Base-by-base conservation (phyloP, 306 rosid species). In the Boehmeria nivea region DNA sequence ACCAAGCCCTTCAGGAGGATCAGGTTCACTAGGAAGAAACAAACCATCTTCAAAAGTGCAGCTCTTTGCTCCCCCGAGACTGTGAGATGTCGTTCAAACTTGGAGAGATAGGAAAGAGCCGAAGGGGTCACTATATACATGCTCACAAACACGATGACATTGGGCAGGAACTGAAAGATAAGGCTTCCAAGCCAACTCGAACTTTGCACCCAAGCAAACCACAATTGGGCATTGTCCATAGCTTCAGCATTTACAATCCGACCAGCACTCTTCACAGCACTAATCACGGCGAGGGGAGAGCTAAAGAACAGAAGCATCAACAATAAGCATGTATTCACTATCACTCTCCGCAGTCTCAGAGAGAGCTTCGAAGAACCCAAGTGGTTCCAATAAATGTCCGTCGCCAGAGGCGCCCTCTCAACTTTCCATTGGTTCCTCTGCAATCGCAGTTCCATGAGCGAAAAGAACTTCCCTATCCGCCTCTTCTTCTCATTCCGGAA, bases 21-120 rank as follows among this genome's bases (percentile, higher is more conserved):
- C 55, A 91, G 99, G 71, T 91, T 91, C 27, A 91, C 96, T 56
- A 91, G 91, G 79, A 91, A 91, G 74, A 91, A 91, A 74, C 95
- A 87, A 77, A 91, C 89, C 99, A 91, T 66, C 84, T 91, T 91
- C 76, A 91, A 31, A 37, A 91, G 96, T 7, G 86, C 94, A 33
- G 99, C 96, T 73, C 81, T 77, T 63, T 87, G 95, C 79, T 84
- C 99, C 61, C 99, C 99, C 1, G 96, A 91, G 50, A 91, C 96
- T 0, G 96, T 91, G 56, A 87, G 74, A 69, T 91, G 99, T 6
- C 89, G 82, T 61, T 91, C 95, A 59, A 87, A 87, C 64, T 91
- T 91, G 4, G 99, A 91, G 42, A 91, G 88, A 54, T 87, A 84
- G 0, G 99, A 91, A 69, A 91, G 99, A 44, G 63, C 89, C 2